phyloP scores from a whole-genome alignment of 805 yeast species.

The Lipomyces spencermartinsiae region DNA sequence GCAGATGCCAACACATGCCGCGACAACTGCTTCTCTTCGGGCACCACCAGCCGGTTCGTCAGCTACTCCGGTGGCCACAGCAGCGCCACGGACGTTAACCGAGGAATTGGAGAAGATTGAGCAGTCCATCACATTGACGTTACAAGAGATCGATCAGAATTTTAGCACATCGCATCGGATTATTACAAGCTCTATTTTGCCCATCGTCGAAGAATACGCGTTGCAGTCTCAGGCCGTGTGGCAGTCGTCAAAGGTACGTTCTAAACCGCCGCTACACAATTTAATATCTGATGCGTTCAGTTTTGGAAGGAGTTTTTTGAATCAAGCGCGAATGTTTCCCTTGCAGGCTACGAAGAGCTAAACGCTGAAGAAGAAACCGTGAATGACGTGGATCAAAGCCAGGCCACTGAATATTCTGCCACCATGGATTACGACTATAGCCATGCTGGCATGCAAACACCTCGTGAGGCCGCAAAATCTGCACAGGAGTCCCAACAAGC shows the following conservation, averaged over 20 bases:
- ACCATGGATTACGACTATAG: slow-evolving; percentile 27
- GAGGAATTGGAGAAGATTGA: slow-evolving; percentile 69
- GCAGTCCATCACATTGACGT: slow-evolving; percentile 74
- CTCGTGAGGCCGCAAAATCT: neutral
- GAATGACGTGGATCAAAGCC: neutral
- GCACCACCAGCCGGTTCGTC: slow-evolving; percentile 5
- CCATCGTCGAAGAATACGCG: slow-evolving; percentile 68
- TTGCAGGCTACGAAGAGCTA: slow-evolving; percentile 58
- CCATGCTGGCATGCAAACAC: slow-evolving; percentile 1
- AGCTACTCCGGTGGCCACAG: neutral
- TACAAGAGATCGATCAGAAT: slow-evolving; percentile 81
- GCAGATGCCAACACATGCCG: neutral
- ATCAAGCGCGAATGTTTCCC: slow-evolving; percentile 69
- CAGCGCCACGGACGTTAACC: slow-evolving; percentile 32
- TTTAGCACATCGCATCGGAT: slow-evolving; percentile 70
- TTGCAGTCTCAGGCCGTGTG: slow-evolving; percentile 64
- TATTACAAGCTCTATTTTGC: slow-evolving; percentile 70
- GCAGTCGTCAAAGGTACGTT: slow-evolving; percentile 47
- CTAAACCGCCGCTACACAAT: neutral
- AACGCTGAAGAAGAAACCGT: slow-evolving; percentile 23
- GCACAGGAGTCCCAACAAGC: neutral
- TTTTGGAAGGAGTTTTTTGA: slow-evolving; percentile 84
- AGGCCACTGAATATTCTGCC: slow-evolving; percentile 24
- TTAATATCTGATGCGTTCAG: slow-evolving; percentile 32
- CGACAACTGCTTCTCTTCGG: slow-evolving; percentile 14